Base-by-base conservation (phyloP, 2,329 filamentous ascomycete genomes). In the Aspergillus sp. region DNA sequence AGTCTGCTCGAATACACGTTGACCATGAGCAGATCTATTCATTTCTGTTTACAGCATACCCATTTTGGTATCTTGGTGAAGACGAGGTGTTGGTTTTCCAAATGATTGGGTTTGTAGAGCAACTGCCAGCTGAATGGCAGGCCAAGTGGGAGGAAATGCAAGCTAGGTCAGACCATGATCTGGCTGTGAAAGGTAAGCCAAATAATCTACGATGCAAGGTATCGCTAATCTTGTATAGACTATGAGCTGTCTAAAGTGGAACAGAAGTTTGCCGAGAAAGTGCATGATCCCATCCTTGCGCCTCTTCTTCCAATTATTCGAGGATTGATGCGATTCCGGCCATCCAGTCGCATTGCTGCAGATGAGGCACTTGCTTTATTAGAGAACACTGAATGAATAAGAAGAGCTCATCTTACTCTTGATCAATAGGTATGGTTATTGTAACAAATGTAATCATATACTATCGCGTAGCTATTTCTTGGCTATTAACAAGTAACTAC, bases 31-130 rank as follows among this genome's bases (percentile, higher is more conserved):
- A 55, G 54, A 54, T 55, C 38, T 54, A 59, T 44, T 40, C 42
- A 3, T 51, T 59, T 27, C 19, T 57, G 30, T 54, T 59, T 31
- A 44, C 28, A 11, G 31, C 33, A 37, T 45, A 28, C 4, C 51
- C 46, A 19, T 59, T 57, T 40, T 44, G 13, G 31, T 57, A 52
- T 39, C 39, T 53, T 33, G 46, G 43, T 13, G 45, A 51, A 1
- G 46, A 50, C 30, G 45, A 52, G n/a, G 44, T 38, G 13, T 28
- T 52, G 5, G 33, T 53, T 27, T 38, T 33, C 11, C 51, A 59
- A 33, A 57, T 58, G 53, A 52, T 58, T 41, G 42, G 42, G 5
- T 54, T 55, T 34, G 45, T 57, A 37, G 54, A 49, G 39, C 39
- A 33, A 4, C 41, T 58, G 39, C 49, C 44, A 13, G n/a, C 19